Evolutionary conservation across 2,329 filamentous ascomycete genomes (phyloP), one percentile per base, ranked within the genome.

Genomic region (Fusarium graminum): DNA sequence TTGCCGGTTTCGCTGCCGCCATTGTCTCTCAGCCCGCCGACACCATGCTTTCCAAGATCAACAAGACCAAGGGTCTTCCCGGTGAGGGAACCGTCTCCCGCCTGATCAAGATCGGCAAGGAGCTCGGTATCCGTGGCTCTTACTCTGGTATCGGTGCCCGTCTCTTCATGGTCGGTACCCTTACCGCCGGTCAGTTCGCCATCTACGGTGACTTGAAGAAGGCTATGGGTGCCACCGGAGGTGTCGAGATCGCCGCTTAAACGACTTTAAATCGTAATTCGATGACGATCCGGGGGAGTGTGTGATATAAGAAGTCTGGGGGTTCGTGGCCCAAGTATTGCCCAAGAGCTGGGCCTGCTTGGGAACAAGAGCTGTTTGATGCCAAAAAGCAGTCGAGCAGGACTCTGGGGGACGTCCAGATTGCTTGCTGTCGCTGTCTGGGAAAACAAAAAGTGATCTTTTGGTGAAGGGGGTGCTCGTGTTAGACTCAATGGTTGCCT

Each of bases 31-130:
- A 96, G 85, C 92, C 92, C 74, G 92, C 92, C 79, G 92, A 96
- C 80, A 96, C 92, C 78, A 96, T 96, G 92, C 89, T 96, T 69
- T 91, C 88, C 83, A 95, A 94, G 88, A 95, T 96, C 86, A 96
- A 96, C 91, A 95, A 95, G 91, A 92, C 91, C 82, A 89, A 92
- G 85, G 92, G 92, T 82, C 84, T 88, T 63, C 92, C 92, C 71
- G 92, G 92, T 85, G 92, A 96, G 85, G 88, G 92, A 76, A 95
- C 91, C 75, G 87, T 87, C 78, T 86, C 84, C 80, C 90, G 92
- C 80, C 83, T 96, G 76, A 85, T 94, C 85, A 95, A 95, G 90
- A 96, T 96, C 76, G 92, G 83, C 72, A 91, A 90, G 82, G 92
- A 96, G 83, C 90, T 96, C 74, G 92, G 92, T 77, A 65, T 96